A percentile compares a stretch with the other conserved stretches of the same genome.
Conservation (phyloP, 805 yeast species). For the Phaffomyces opuntiae region DNA sequence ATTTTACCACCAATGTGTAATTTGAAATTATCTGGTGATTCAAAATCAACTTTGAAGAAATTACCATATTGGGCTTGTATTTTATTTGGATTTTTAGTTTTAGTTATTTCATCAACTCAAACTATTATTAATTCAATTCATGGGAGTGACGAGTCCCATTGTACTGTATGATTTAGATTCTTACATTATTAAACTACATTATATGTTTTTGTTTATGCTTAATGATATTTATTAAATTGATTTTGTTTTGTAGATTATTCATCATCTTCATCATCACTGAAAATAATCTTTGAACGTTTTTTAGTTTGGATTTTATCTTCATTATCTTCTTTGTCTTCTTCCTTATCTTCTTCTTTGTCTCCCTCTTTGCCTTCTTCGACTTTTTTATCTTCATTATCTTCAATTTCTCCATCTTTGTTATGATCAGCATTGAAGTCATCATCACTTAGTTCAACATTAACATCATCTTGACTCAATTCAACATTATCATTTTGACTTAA, state of each 20-base stretch:
- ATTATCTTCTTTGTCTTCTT: background rate
- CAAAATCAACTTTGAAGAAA: constrained; percentile 35
- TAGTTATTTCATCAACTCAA: constrained; percentile 76
- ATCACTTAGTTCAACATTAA: background rate
- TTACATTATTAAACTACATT: background rate
- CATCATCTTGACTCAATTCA: no score
- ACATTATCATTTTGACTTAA: background rate
- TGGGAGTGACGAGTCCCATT: constrained; percentile 14
- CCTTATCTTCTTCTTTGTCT: background rate
- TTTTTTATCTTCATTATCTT: background rate
- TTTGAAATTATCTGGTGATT: constrained; percentile 49
- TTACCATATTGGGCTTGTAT: constrained; percentile 56
- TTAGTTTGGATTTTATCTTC: background rate
- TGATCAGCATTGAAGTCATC: background rate
- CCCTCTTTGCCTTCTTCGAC: background rate
- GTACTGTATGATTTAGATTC: constrained; percentile 8
- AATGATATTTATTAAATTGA: background rate
- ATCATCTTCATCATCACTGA: constrained; percentile 14
- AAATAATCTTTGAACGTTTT: constrained; percentile 5
- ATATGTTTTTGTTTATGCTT: background rate
- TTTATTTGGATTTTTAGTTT: constrained; percentile 65
- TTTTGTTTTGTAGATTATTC: background rate
- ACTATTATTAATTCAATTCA: constrained; percentile 40
- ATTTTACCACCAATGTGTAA: constrained; percentile 85
- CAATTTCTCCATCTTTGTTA: background rate